phyloP scores from a whole-genome alignment of 2,329 filamentous ascomycete genomes.

The Talaromyces sp. region DNA sequence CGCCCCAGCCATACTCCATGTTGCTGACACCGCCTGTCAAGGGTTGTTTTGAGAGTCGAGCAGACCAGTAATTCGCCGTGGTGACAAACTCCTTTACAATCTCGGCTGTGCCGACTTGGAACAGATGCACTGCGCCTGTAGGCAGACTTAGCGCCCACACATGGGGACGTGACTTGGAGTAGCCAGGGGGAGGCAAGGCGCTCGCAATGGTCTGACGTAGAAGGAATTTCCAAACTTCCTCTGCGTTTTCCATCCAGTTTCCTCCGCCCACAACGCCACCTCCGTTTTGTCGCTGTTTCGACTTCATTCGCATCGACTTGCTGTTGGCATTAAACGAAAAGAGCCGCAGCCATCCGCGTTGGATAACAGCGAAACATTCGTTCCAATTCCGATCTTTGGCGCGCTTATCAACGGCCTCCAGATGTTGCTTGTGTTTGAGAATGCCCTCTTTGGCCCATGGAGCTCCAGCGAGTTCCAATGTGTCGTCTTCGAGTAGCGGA shows the following conservation, averaged over 20 bases:
- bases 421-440: constrained; percentile 91
- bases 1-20: constrained; percentile 95
- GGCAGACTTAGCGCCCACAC: constrained; percentile 93
- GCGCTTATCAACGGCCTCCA: constrained; percentile 84
- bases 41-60: constrained; percentile 87
- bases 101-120: constrained; percentile 92
- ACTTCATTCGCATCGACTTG: constrained; percentile 66
- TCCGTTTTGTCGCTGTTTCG: constrained; percentile 48
- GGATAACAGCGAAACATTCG: constrained; percentile 92
- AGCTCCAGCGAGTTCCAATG: constrained; percentile 83
- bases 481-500: constrained; percentile 83
- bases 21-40: constrained; percentile 91
- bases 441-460: constrained; percentile 98
- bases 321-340: constrained; percentile 82
- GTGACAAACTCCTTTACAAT: constrained; percentile 92
- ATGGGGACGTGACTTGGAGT: constrained; percentile 82
- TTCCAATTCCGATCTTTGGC: constrained; percentile 92
- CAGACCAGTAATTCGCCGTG: constrained; percentile 97
- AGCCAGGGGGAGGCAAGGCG: constrained; percentile 81
- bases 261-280: constrained; percentile 76
- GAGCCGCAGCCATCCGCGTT: constrained; percentile 87
- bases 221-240: constrained; percentile 79
- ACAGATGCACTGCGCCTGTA: constrained; percentile 92
- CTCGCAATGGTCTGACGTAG: constrained; percentile 90
- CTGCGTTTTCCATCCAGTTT: constrained; percentile 97